Conservation (phyloP, 2,329 filamentous ascomycete genomes). For the Chrysoporthe cubensis region DNA sequence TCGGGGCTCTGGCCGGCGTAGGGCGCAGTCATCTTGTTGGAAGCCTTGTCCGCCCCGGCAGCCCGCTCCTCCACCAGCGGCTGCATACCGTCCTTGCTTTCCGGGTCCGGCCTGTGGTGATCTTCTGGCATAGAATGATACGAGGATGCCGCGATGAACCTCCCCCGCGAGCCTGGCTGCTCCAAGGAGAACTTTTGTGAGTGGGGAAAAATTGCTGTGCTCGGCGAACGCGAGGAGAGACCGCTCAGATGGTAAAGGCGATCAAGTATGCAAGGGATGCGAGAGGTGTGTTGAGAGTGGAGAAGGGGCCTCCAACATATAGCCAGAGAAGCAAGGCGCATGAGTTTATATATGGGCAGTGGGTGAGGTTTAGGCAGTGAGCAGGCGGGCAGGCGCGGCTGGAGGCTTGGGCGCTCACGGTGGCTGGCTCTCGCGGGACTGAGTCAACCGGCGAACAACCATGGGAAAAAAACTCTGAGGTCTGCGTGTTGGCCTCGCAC, state of each 20-base stretch:
- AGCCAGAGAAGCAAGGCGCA: not conserved
- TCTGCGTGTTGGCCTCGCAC: not conserved
- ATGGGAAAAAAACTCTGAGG: not conserved
- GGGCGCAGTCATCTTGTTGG: constrained; percentile 54
- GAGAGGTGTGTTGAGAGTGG: not conserved
- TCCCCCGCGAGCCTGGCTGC: not conserved
- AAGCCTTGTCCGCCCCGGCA: constrained; percentile 17
- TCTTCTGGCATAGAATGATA: not conserved
- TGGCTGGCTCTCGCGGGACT: not conserved
- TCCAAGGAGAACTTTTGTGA: constrained; percentile 1
- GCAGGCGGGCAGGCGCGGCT: not conserved
- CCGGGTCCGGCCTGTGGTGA: not conserved
- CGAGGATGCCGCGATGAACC: not conserved
- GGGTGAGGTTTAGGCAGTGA: not conserved
- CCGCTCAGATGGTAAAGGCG: not conserved
- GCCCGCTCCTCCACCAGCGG: constrained; percentile 16
- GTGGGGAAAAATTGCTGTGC: not conserved
- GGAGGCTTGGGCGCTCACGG: not conserved
- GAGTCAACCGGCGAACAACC: constrained; percentile 24
- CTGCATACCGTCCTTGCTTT: constrained; percentile 14
- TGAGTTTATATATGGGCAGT: not conserved
- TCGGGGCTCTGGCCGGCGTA: constrained; percentile 71
- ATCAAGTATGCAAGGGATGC: not conserved
- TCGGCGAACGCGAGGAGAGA: not conserved
- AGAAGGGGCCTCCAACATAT: not conserved